Evolutionary conservation across 331 rosid genomes (phyloP), one percentile per base, ranked within the genome.

Genomic region (Erythrophleum ivorense): DNA sequence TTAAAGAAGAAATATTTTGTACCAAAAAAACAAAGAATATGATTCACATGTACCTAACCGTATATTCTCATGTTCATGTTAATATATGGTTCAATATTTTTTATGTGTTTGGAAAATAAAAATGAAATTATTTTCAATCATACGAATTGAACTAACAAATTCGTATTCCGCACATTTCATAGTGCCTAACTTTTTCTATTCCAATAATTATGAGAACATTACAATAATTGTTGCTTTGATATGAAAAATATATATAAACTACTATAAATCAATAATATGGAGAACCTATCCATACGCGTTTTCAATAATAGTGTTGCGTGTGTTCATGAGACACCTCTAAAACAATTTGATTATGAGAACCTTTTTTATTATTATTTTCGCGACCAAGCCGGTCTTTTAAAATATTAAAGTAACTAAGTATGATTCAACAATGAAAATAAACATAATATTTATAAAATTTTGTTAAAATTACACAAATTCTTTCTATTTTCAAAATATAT

Each of bases 171-270:
- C 24, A 71, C 21, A 49, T 11, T 24, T 2, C 58, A 48, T 49
- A 14, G 1, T 9, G 34, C 13, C 34, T 7, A 21, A 13, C 0
- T 24, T 19, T 19, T 57, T 57, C 0, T 57, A 19, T n/a, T 57
- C 12, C 34, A 34, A 29, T 49, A 71, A 71, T 49, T 15, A 29
- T 14, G 14, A 71, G 0, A 18, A 49, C 6, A 50, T 49, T 29
- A 49, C 24, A 71, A 71, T 71, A 49, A 48, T 71, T 16, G 60
- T 71, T 71, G 60, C 76, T 71, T 71, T 48, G 24, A 49, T 7
- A 24, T 5, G 13, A 71, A 46, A 70, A 48, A 15, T 13, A 71
- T 29, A 24, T 1, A 16, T 55, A 18, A 55, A 55, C 11, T 57
- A 57, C 13, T 24, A 71, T 29, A 14, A 71, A 70, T 70, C 3